Conservation (phyloP, 208 protist genomes). For the Angomonas deanei region DNA sequence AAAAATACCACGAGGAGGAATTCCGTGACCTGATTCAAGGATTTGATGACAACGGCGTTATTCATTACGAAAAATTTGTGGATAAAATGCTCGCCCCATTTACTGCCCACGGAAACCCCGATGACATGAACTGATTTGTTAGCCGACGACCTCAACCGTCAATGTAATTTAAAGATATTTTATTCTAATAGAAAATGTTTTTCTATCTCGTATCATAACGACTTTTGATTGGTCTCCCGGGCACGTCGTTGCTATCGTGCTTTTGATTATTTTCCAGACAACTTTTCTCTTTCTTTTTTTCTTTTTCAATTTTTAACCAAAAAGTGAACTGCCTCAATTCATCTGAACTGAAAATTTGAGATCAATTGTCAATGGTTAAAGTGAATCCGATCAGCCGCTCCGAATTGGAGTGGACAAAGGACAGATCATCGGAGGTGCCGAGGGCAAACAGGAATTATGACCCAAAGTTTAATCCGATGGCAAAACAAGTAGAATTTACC, state of each 20-base stretch:
- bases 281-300: neutral
- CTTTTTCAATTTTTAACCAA: neutral
- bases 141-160: too few relatives aligned
- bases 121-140: slow-evolving; percentile 15
- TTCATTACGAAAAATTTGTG: slow-evolving; percentile 89
- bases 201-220: too few relatives aligned
- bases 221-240: too few relatives aligned
- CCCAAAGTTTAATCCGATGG: slow-evolving; percentile 93
- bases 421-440: slow-evolving; percentile 83
- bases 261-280: neutral
- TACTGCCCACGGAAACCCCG: slow-evolving; percentile 72
- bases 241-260: neutral
- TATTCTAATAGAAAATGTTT: too few relatives aligned
- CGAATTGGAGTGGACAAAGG: slow-evolving; percentile 90
- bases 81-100: slow-evolving; percentile 89
- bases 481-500: slow-evolving; percentile 95
- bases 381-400: slow-evolving; percentile 92
- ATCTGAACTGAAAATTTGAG: slow-evolving; percentile 1
- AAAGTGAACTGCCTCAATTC: neutral
- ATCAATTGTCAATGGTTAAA: slow-evolving; percentile 75
- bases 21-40: slow-evolving; percentile 90
- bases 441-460: slow-evolving; percentile 92
- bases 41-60: slow-evolving; percentile 85
- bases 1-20: slow-evolving; percentile 95
- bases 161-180: too few relatives aligned